Evolutionary conservation across 2,329 filamentous ascomycete genomes (phyloP).

Genomic region (Penicillium sp.): DNA sequence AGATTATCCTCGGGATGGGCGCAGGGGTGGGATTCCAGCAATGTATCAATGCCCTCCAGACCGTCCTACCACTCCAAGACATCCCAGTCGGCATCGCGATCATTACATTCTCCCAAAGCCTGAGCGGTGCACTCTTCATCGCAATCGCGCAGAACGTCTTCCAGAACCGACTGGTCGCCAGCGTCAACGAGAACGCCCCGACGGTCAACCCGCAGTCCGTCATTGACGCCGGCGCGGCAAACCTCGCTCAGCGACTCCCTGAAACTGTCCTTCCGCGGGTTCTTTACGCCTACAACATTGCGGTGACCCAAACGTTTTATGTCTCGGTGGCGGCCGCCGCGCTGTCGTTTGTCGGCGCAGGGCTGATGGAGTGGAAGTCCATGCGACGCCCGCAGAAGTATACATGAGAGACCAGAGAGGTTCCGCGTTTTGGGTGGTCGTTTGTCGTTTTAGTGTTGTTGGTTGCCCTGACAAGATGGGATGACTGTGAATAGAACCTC

Average conservation of each 20-base stretch:
- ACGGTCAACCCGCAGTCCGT: conserved; percentile 28
- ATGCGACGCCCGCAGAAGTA: conserved; percentile 26
- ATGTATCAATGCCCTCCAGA: conserved; percentile 37
- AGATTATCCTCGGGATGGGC: conserved; percentile 37
- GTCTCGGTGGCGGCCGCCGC: conserved; percentile 36
- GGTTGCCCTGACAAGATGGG: too few relatives aligned
- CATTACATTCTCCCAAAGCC: conserved; percentile 38
- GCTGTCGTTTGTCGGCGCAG: conserved; percentile 32
- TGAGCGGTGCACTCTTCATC: conserved; percentile 40
- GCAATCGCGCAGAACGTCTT: conserved; percentile 42
- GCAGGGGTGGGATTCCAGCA: conserved; percentile 39
- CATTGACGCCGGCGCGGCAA: conserved; percentile 37
- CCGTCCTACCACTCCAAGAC: conserved; percentile 31
- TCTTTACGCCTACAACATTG: conserved; percentile 37
- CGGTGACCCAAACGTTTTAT: conserved; percentile 40
- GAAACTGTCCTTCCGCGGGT: conserved; percentile 30
- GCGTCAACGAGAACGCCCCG: conserved; percentile 26
- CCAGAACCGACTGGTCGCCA: conserved; percentile 31
- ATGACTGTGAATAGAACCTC: background rate
- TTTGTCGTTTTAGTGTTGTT: conserved; percentile 1
- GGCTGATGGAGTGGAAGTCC: conserved; percentile 42
- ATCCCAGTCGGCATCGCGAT: conserved; percentile 38
- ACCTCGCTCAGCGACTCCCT: conserved; percentile 30
- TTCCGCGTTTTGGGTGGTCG: background rate
- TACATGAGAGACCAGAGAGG: background rate